These are phyloP conservation scores for Jimgerdemannia lactiflua DNA, from an alignment of 192 early-diverging fungal genomes.

Conservation along the genomic window DNA sequence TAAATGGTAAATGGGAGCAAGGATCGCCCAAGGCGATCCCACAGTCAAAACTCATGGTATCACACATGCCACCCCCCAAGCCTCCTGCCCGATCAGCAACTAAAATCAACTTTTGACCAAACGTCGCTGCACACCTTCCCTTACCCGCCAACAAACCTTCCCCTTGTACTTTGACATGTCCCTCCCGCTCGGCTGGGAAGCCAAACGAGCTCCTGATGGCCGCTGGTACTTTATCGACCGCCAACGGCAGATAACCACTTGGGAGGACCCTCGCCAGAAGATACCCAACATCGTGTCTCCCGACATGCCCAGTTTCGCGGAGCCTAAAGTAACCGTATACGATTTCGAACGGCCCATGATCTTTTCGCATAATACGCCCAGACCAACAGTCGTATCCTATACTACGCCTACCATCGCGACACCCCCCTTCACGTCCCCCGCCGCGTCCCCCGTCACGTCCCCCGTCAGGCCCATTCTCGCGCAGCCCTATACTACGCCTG, in stretches of 20 bases:
- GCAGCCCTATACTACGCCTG: neutral
- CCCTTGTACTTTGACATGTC: neutral
- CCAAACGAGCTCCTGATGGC: neutral
- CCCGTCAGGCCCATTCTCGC: neutral
- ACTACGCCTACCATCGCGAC: too few relatives aligned
- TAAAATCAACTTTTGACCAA: neutral
- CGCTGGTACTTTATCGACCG: constrained; percentile 24
- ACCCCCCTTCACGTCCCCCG: too few relatives aligned
- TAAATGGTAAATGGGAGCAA: too few relatives aligned
- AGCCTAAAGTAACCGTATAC: neutral
- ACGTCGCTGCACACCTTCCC: too few relatives aligned
- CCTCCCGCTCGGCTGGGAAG: constrained; percentile 1
- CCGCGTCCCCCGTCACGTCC: neutral
- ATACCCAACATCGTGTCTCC: neutral
- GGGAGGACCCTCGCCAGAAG: constrained; percentile 23
- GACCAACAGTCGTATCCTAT: too few relatives aligned
- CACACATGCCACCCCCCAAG: neutral
- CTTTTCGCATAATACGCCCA: too few relatives aligned
- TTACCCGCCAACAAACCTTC: too few relatives aligned
- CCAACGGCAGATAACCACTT: constrained; percentile 18
- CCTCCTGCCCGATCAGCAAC: neutral
- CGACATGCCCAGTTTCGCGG: neutral
- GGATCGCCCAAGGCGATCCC: too few relatives aligned
- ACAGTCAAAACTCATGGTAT: too few relatives aligned
- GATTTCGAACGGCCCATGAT: neutral